Evolutionary conservation across 306 rosid species (phyloP).

Genomic region (Quercus cerris): DNA sequence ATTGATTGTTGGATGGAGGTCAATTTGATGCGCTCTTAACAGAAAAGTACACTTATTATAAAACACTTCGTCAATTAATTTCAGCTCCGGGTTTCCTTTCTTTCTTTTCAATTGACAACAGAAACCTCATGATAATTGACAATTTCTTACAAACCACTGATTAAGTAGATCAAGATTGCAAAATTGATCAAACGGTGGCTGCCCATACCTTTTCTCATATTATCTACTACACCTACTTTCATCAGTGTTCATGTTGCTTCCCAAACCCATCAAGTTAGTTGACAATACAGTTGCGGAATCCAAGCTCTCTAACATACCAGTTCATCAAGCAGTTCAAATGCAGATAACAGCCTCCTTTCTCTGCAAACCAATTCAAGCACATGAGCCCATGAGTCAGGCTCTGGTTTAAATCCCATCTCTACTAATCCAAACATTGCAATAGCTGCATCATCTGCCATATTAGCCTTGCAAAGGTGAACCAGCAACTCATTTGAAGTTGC

Average conservation of each 20-base stretch:
- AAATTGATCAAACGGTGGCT: neutral
- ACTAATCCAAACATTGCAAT: slow-evolving; percentile 49
- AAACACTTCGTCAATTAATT: neutral
- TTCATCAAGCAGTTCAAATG: slow-evolving; percentile 73
- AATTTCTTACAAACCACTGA: too few relatives aligned
- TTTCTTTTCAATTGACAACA: neutral
- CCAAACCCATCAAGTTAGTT: slow-evolving; percentile 4
- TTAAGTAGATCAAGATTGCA: neutral
- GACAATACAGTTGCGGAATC: neutral
- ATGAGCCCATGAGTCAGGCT: slow-evolving; percentile 60
- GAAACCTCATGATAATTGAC: neutral
- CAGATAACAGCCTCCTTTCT: slow-evolving; percentile 54
- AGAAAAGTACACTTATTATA: neutral
- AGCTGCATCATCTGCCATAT: slow-evolving; percentile 66
- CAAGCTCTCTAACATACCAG: slow-evolving; percentile 26
- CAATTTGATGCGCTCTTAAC: neutral
- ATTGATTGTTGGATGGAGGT: neutral
- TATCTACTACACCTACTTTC: neutral
- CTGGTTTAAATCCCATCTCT: slow-evolving; percentile 73
- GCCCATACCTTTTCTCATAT: neutral
- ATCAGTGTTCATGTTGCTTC: neutral
- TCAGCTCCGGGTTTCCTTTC: neutral
- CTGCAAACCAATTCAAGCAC: slow-evolving; percentile 62
- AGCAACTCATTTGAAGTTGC: slow-evolving; percentile 79
- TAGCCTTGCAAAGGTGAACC: slow-evolving; percentile 60